Base-by-base conservation (phyloP, 2,329 filamentous ascomycete species). In the Trichoderma hamatum region DNA sequence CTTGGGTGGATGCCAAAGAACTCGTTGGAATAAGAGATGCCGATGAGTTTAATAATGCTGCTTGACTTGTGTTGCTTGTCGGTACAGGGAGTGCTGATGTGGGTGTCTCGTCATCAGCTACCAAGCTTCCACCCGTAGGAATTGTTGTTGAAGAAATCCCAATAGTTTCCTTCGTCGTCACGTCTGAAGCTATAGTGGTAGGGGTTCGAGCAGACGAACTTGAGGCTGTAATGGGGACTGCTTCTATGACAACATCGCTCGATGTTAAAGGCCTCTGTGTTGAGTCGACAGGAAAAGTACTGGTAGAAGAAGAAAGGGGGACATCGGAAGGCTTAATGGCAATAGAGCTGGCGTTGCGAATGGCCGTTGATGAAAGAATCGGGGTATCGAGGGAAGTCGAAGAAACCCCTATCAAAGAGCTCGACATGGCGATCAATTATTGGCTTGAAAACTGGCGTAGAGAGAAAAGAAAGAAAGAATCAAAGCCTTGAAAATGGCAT, bases 371-470 rank as follows among this genome's bases (percentile, higher is more conserved):
- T 71, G 69, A 69, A 54, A 61, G 70, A 65, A 71, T 87, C 76
- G 82, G 81, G 75, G 81, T 83, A 63, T 84, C 84, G 67, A 86
- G 79, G 60, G 77, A 83, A 67, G 84, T 87, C 69, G 85, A 81
- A 70, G 84, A 83, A 70, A 82, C 82, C 75, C 84, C 82, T 74
- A 77, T 76, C 72, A 80, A 81, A 75, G 85, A 80, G 75, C 77
- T 80, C 67, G 79, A 75, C 74, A 76, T 76, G 65, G 68, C 73
- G 67, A 72, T 58, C 54, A 70, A 60, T 69, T 70, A 72, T 72
- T 73, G 67, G 71, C 34, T 75, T 75, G 82, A 82, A 84, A 77
- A 78, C 81, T 82, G 83, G 82, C 81, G n/a, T 80, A 81, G 81
- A 72, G 67, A 71, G 26, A 54, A 49, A n/a, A 10, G 7, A 43